Base-by-base conservation (phyloP, 805 yeast species). In the Starmerella kuoi region DNA sequence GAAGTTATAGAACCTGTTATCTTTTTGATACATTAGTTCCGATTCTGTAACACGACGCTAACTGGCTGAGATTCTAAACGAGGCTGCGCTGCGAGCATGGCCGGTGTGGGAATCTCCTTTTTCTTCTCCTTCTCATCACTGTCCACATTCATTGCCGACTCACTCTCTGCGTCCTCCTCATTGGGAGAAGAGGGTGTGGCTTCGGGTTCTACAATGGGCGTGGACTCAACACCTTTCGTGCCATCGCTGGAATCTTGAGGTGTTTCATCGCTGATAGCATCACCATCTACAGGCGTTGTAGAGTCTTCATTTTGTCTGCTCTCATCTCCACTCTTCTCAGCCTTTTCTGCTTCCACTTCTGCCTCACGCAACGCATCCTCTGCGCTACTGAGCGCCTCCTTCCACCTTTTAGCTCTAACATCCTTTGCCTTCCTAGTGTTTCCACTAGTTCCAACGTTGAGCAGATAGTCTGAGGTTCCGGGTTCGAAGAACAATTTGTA, bases 401-500 rank as follows among this genome's bases (percentile, higher is more conserved):
- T 28, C 55, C 55, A 53, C 11, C 53, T 41, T 30, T 38, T 12
- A 1, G 33, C 8, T 17, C 56, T 49, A 11, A 18, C 30, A 8
- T 36, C 35, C 9, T 27, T 24, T 19, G 53, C 44, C 6, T 21
- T 14, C 17, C 23, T 38, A 4, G 39, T 42, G 23, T 41, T 35
- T 15, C 40, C 41, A 6, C 31, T 25, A 31, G 40, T 26, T 33
- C 39, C 45, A 14, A 34, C 20, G 21, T 38, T 43, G 28, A 54
- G 46, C 54, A 81, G 85, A 49, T 77, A 79, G 63, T 91, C 98
- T 49, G 71, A 74, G 0, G 94, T 74, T 5, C 71, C 77, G 4
- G 79, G 70, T 56, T 84, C 94, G 57, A 88, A 86, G 56, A 81
- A 77, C 55, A 91, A 63, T 49, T 82, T 70, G 61, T 84, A 91